A percentile compares a stretch with the other conserved stretches of the same genome.
These are phyloP conservation scores for Backusella luteola DNA, from an alignment of 192 early-diverging fungal species.

Conservation along the genomic window DNA sequence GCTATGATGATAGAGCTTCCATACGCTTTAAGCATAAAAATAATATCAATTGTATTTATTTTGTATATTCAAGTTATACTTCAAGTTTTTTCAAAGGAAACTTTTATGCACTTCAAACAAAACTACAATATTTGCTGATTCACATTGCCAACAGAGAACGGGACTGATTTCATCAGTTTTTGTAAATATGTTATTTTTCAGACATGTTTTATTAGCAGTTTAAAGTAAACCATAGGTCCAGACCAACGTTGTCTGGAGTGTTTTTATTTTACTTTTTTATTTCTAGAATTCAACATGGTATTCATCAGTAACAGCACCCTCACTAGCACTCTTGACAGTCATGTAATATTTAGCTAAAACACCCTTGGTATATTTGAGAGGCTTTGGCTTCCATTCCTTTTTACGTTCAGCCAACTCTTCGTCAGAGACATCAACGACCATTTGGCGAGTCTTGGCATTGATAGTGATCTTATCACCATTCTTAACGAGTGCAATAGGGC, in stretches of 20 bases:
- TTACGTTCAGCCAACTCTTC: slow-evolving; percentile 71
- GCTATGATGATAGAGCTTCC: too few relatives aligned
- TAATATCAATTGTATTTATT: too few relatives aligned
- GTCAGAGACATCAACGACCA: slow-evolving; percentile 77
- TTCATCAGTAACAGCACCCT: slow-evolving; percentile 85
- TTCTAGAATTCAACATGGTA: not conserved
- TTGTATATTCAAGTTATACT: too few relatives aligned
- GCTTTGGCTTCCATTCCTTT: slow-evolving; percentile 73
- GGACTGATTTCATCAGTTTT: too few relatives aligned
- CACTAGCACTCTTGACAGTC: slow-evolving; percentile 72
- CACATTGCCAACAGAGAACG: too few relatives aligned
- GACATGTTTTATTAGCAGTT: not conserved
- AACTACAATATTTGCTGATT: too few relatives aligned
- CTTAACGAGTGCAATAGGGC: slow-evolving; percentile 88
- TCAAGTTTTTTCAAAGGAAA: too few relatives aligned
- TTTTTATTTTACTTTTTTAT: not conserved
- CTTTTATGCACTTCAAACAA: too few relatives aligned
- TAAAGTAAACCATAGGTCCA: not conserved
- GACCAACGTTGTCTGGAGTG: not conserved
- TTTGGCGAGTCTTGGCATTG: slow-evolving; percentile 74
- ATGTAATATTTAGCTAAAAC: slow-evolving; percentile 91
- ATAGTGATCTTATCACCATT: slow-evolving; percentile 91
- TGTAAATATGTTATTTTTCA: not conserved
- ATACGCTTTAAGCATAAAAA: too few relatives aligned
- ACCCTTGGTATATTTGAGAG: slow-evolving; percentile 80